Percentiles rank a stretch among this genome's conserved stretches.
Evolutionary conservation across 2,329 filamentous ascomycete species (phyloP).

Genomic region (Capronia epimyces): DNA sequence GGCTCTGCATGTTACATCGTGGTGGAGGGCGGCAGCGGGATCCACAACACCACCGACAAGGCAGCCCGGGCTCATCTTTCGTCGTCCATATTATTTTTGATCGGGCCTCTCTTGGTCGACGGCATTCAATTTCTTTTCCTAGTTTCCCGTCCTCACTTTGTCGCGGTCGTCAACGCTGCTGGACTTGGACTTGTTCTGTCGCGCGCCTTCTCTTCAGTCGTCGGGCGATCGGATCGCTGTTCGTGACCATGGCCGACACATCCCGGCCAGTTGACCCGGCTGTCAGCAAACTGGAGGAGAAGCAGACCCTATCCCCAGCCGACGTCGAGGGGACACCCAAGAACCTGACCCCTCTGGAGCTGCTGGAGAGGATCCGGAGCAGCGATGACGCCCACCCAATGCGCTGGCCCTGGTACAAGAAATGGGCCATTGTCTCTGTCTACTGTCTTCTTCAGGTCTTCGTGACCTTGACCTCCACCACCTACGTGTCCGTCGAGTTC

Average conservation of each 20-base stretch:
- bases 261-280: not conserved
- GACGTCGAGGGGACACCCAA: slow-evolving; percentile 11
- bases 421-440: slow-evolving; percentile 25
- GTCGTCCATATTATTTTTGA: not conserved
- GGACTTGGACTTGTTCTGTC: too few relatives aligned
- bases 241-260: not conserved
- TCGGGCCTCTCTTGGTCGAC: too few relatives aligned
- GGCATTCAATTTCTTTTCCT: too few relatives aligned
- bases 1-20: not conserved
- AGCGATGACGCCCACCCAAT: slow-evolving; percentile 22
- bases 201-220: too few relatives aligned
- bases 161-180: too few relatives aligned
- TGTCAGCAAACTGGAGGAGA: slow-evolving; percentile 7
- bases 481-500: slow-evolving; percentile 39
- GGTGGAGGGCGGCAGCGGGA: not conserved
- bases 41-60: too few relatives aligned
- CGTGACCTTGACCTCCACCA: slow-evolving; percentile 38
- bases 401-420: slow-evolving; percentile 25
- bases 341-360: slow-evolving; percentile 13
- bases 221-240: not conserved
- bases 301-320: slow-evolving; percentile 2
- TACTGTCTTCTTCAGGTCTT: slow-evolving; percentile 38
- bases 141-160: too few relatives aligned
- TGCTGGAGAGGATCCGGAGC: slow-evolving; percentile 21
- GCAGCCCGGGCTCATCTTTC: too few relatives aligned